Conservation (phyloP, 2,329 filamentous ascomycete species). For the Talaromyces albobiverticillius region DNA sequence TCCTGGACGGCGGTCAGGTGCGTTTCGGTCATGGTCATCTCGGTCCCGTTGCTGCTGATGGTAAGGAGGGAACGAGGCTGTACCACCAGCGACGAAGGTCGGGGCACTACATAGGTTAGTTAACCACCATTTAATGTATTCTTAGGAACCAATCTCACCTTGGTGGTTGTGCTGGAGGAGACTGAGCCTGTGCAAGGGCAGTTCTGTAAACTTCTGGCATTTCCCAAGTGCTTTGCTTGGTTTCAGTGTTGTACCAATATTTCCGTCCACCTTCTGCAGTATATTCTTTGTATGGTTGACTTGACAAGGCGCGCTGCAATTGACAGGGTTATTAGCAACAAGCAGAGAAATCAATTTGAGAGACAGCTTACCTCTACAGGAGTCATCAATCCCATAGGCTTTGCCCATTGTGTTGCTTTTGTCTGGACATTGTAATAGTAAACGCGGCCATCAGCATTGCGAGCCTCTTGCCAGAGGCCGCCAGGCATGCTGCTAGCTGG, state of each 20-base stretch:
- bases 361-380: conserved; percentile 65
- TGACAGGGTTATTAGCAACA: background rate
- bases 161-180: conserved; percentile 42
- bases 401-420: conserved; percentile 89
- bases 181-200: conserved; percentile 60
- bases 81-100: conserved; percentile 60
- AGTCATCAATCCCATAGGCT: conserved; percentile 85
- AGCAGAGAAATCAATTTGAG: no score
- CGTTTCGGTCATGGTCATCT: conserved; percentile 46
- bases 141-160: conserved; percentile 38
- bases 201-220: conserved; percentile 81
- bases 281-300: conserved; percentile 91
- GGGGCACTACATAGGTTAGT: conserved; percentile 33
- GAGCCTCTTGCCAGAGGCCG: conserved; percentile 75
- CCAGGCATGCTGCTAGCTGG: conserved; percentile 59
- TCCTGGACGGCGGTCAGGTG: conserved; percentile 46
- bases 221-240: conserved; percentile 90
- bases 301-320: conserved; percentile 69
- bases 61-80: conserved; percentile 42
- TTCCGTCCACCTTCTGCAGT: conserved; percentile 80
- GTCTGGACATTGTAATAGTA: conserved; percentile 91
- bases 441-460: conserved; percentile 73
- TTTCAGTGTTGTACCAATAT: conserved; percentile 94
- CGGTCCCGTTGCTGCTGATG: conserved; percentile 44
- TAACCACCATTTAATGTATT: background rate